Base-by-base conservation (phyloP, 345 rosid species). In the Theobroma cacao region DNA sequence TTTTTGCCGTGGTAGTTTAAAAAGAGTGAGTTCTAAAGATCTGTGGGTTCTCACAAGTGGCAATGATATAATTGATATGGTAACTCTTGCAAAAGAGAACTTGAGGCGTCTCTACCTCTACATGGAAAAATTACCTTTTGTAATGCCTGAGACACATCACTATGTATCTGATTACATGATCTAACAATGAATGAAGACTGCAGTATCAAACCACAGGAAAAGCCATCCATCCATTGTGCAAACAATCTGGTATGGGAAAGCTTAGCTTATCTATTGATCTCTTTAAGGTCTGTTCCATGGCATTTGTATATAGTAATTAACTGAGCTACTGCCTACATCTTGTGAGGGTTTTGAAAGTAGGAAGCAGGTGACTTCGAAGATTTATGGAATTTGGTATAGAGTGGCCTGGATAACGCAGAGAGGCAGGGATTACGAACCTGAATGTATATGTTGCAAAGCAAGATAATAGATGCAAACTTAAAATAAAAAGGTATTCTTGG, bases 1-100 rank as follows among this genome's bases (percentile, higher is more conserved):
- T 7, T 92, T 88, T 77, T 88, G 94, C 75, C 93, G 94, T 0
- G 87, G 92, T 74, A 82, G 91, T 86, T 84, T 90, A 24, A 80
- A 82, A 75, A 84, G 88, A 78, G 89, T 89, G 67, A 83, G 79
- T 67, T 85, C 90, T 22, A 61, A 74, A 56, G 97, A 92, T 80
- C 80, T 90, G 38, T 88, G 94, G 97, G 89, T 87, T 77, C 87
- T 89, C 7, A 82, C 85, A 12, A 79, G 83, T 45, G 78, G 77
- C 66, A 64, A 50, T 0, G 94, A 92, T 18, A 76, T 81, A 63
- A 77, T 86, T 17, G 91, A 90, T 70, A 50, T 75, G 36, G 81
- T 48, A 41, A 78, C 89, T 45, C 77, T 90, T 31, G 88, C 97
- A 1, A 85, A 80, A 68, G 91, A 92, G 74, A 90, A 88, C 80